These are phyloP conservation scores for Chlorella sp. DNA, from an alignment of 139 green algal genomes.

Conservation along the genomic window DNA sequence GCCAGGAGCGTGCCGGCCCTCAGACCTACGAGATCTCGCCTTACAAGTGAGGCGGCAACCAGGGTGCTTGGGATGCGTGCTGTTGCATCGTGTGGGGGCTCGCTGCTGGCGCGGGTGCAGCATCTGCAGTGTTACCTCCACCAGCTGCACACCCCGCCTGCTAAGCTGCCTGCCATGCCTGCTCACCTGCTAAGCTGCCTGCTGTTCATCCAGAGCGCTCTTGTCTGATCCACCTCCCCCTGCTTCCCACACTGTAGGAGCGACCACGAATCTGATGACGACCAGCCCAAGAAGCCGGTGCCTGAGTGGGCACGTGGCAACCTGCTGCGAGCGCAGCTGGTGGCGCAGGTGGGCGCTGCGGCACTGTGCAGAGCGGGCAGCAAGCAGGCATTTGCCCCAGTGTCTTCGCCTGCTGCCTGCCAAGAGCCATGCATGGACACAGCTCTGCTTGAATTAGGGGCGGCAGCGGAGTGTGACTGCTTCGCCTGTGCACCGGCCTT, in stretches of 20 bases:
- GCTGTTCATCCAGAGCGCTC: not conserved
- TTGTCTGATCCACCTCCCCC: not conserved
- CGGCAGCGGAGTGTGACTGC: too few relatives aligned
- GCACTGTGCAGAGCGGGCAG: not conserved
- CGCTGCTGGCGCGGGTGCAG: too few relatives aligned
- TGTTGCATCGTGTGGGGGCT: too few relatives aligned
- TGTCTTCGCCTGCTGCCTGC: not conserved
- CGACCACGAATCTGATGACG: slow-evolving; percentile 64
- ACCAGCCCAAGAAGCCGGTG: slow-evolving; percentile 70
- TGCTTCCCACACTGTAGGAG: slow-evolving; percentile 19
- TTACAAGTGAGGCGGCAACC: slow-evolving; percentile 65
- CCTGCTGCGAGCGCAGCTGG: slow-evolving; percentile 57
- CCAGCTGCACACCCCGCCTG: not conserved
- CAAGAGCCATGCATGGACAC: not conserved
- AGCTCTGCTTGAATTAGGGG: not conserved
- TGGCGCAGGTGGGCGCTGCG: slow-evolving; percentile 14
- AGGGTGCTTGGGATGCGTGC: too few relatives aligned
- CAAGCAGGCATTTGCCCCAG: not conserved
- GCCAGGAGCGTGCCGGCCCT: slow-evolving; percentile 2
- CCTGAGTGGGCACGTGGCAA: slow-evolving; percentile 72
- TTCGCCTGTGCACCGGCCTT: too few relatives aligned
- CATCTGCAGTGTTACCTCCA: too few relatives aligned
- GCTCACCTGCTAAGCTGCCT: not conserved
- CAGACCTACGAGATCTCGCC: slow-evolving; percentile 83
- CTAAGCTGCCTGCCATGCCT: not conserved